These are phyloP conservation scores for Gliomastix tumulicola DNA, from an alignment of 2,329 filamentous ascomycete species.

Conservation along the genomic window DNA sequence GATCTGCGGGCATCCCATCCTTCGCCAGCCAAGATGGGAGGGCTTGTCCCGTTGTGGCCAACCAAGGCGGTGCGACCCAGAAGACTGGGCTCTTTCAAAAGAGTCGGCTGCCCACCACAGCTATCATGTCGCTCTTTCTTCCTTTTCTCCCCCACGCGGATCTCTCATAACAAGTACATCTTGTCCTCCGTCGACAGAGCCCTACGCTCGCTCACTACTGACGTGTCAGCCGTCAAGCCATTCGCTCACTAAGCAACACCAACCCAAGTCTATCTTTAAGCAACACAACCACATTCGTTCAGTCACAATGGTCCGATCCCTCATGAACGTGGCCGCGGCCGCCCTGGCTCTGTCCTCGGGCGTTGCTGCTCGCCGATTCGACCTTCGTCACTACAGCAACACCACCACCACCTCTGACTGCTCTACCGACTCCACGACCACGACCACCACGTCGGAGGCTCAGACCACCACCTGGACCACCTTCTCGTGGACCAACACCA, in stretches of 20 bases:
- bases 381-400: constrained; percentile 3
- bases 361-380: constrained; percentile 1
- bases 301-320: constrained; percentile 1
- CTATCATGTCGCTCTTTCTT: constrained; percentile 1
- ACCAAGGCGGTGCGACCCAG: too few relatives aligned
- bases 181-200: constrained; percentile 1
- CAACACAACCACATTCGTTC: not conserved
- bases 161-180: constrained; percentile 1
- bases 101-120: constrained; percentile 1
- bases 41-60: too few relatives aligned
- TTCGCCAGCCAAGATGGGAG: too few relatives aligned
- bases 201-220: not conserved
- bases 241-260: not conserved
- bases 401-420: constrained; percentile 2
- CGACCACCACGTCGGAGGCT: constrained; percentile 2
- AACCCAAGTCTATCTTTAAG: not conserved
- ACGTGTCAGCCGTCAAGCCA: constrained; percentile 1
- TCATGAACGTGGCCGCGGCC: constrained; percentile 3
- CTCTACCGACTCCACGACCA: constrained; percentile 1
- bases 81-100: constrained; percentile 1
- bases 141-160: constrained; percentile 2
- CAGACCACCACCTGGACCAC: constrained; percentile 12
- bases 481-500: constrained; percentile 23
- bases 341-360: constrained; percentile 5
- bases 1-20: too few relatives aligned